phyloP scores from a whole-genome alignment of 176 grass and related monocot genomes.

The Carex parvula region DNA sequence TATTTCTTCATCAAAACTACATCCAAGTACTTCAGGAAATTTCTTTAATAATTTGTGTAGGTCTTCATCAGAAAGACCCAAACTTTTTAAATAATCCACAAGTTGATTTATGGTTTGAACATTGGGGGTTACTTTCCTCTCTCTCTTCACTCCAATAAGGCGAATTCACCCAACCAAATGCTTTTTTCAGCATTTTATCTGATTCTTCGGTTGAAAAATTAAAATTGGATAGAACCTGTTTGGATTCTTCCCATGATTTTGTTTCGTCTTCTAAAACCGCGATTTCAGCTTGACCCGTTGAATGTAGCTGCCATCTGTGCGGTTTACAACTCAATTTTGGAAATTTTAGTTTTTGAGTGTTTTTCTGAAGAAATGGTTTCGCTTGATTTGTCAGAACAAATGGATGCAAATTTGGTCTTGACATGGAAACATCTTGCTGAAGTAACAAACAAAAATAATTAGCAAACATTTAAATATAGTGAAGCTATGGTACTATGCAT shows the following conservation, averaged over 20 bases:
- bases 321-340: background rate
- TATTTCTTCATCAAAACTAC: constrained; percentile 62
- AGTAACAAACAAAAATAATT: background rate
- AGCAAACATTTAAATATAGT: background rate
- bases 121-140: constrained; percentile 43
- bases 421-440: constrained; percentile 34
- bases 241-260: constrained; percentile 60
- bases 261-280: constrained; percentile 34
- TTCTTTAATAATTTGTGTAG: constrained; percentile 85
- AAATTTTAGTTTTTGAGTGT: background rate
- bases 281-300: constrained; percentile 41
- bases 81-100: constrained; percentile 51
- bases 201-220: constrained; percentile 56
- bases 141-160: constrained; percentile 88
- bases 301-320: constrained; percentile 27
- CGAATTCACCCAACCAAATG: constrained; percentile 82
- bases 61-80: constrained; percentile 65
- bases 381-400: constrained; percentile 23
- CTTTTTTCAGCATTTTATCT: constrained; percentile 64
- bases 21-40: constrained; percentile 89
- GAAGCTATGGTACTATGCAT: too few relatives aligned
- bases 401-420: constrained; percentile 1
- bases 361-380: constrained; percentile 20
- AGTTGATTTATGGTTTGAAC: constrained; percentile 34
- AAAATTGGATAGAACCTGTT: constrained; percentile 41